Evolutionary conservation across 805 yeast species (phyloP), one percentile per base, ranked within the genome.

Genomic region (Yamadazyma sp.): DNA sequence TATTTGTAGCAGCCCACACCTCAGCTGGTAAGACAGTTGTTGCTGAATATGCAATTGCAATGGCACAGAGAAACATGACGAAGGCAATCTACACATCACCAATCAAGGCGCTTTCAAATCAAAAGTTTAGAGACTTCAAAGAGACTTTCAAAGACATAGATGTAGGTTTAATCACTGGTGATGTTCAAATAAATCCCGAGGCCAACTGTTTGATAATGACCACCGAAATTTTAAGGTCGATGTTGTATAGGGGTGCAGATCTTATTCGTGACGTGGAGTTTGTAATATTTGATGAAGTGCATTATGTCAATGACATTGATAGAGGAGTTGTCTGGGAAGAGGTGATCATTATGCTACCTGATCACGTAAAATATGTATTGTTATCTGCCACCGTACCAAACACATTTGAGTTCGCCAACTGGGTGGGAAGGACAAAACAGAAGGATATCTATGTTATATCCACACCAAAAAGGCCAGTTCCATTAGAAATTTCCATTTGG

Each of bases 251-350:
- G 54, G 99, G 99, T 44, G 96, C 98, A 0, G 99, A 93, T 64
- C 62, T 93, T 31, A 90, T 93, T 50, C 75, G 99, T 59, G 99
- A 93, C 62, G 97, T 93, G 15, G 99, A 91, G 55, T 93, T 90
- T 70, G 96, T 93, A 18, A 89, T 93, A 27, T 93, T 93, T 58
- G 99, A 93, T 65, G 99, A 93, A 58, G 99, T 93, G 1, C 99
- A 93, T 62, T 93, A 93, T 57, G 96, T 93, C 45, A 93, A 93
- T 59, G 99, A 93, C 64, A 82, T 87, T 41, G 96, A 88, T 53
- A 80, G 99, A 60, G 99, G 99, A 54, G 99, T 93, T 10, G 99
- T 93, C 3, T 93, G 99, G 99, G 99, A 93, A 66, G 99, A 93
- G 63, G 97, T 93, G 15, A 93, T 93, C 44, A 93, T 93, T 50